Conservation (phyloP, 257 asterid species). For the Solanum megistacrolobum region DNA sequence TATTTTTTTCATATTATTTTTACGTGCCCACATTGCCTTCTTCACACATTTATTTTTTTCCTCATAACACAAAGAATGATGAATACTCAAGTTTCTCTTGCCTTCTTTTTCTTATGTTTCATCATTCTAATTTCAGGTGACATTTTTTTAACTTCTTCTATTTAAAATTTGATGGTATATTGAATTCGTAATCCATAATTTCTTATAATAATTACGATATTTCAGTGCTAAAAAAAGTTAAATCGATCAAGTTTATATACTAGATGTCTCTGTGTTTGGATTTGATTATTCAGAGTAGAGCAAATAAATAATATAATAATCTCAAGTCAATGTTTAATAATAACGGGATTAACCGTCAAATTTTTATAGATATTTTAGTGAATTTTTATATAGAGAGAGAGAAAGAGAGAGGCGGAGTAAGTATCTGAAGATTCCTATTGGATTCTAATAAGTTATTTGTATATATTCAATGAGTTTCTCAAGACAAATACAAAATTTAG, state of each 20-base stretch:
- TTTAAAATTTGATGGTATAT: not conserved
- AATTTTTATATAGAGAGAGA: no score
- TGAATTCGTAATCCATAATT: not conserved
- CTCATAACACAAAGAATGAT: not conserved
- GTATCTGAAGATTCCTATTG: not conserved
- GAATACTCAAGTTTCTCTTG: not conserved
- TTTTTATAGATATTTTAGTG: not conserved
- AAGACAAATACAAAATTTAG: no score
- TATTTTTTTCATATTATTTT: not conserved
- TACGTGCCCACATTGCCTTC: not conserved
- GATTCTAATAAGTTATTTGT: not conserved
- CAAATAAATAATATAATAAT: not conserved
- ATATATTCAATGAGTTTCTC: no score
- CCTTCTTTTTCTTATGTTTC: not conserved
- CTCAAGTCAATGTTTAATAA: not conserved
- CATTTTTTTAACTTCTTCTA: not conserved
- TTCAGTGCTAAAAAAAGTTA: no score
- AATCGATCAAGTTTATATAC: no score
- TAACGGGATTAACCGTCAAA: not conserved
- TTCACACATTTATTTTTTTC: no score
- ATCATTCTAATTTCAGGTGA: conserved; percentile 21
- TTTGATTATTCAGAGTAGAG: not conserved
- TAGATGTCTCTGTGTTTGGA: not conserved
- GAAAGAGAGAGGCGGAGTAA: not conserved
- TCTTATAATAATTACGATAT: not conserved